phyloP scores from a whole-genome alignment of 345 rosid species.

The Anastatica hierochuntica region DNA sequence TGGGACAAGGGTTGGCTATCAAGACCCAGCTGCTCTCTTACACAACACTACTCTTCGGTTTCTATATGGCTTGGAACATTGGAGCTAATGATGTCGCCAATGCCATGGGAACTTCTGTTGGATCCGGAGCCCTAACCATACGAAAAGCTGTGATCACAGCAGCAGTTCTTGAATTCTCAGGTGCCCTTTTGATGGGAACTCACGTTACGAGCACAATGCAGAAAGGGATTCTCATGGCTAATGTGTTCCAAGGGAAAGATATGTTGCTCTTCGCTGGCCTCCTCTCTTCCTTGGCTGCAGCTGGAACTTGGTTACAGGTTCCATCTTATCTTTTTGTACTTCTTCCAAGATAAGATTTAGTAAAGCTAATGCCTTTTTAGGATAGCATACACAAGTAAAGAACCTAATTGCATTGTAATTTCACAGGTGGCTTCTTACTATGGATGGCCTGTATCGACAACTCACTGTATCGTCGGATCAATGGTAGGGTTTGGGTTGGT shows the following conservation, averaged over 20 bases:
- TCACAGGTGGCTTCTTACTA: conserved; percentile 76
- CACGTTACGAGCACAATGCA: conserved; percentile 97
- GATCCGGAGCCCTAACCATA: conserved; percentile 77
- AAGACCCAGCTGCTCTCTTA: conserved; percentile 68
- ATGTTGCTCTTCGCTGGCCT: conserved; percentile 76
- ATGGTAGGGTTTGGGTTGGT: conserved; percentile 97
- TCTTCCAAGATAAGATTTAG: conserved; percentile 19
- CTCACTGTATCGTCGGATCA: conserved; percentile 92
- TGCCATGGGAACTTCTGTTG: conserved; percentile 98
- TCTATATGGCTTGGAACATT: conserved; percentile 98
- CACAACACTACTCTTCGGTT: conserved; percentile 68
- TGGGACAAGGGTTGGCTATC: conserved; percentile 45
- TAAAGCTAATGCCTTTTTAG: background rate
- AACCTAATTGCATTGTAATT: background rate
- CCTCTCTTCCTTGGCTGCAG: conserved; percentile 81
- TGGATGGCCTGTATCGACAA: conserved; percentile 97
- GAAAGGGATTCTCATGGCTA: conserved; percentile 84
- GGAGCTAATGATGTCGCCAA: conserved; percentile 99
- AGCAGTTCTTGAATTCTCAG: conserved; percentile 88
- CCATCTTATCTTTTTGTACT: too few species aligned
- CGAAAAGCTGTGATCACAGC: conserved; percentile 86
- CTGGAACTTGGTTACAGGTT: conserved; percentile 99
- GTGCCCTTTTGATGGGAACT: conserved; percentile 94
- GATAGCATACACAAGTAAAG: too few species aligned
- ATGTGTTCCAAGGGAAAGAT: conserved; percentile 83